Evolutionary conservation across 2,329 filamentous ascomycete species (phyloP), one percentile per base, ranked within the genome.

Genomic region (Aaosphaeria arxii): DNA sequence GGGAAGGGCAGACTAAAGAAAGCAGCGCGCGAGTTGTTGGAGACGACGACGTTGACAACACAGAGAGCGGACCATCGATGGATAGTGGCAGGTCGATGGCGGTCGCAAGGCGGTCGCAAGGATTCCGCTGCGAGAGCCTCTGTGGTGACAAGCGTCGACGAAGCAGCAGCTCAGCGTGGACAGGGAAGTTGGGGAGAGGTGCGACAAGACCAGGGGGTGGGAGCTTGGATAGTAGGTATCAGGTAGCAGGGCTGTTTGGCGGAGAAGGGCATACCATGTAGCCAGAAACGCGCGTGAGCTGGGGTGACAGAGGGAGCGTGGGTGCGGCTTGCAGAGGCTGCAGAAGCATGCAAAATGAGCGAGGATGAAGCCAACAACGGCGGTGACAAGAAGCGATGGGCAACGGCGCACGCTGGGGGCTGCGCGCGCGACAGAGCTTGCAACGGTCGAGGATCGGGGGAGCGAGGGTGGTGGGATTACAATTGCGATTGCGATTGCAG

Each of bases 241-340:
- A n/a, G 33, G 57, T 54, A 59, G 61, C 57, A 63, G 62, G 62
- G 63, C 63, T 53, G 61, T 63, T 69, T 69, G 67, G 65, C 63
- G 55, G 51, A 36, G 62, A 60, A 59, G 62, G 66, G 66, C 69
- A 67, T 72, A 72, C 70, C 70, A 72, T 72, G 70, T 71, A 66
- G 66, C 58, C 61, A 58, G 53, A 54, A 53, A 57, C 57, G 64
- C 62, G 66, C 59, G 52, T 44, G 54, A 55, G 63, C 64, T 66
- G 66, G 68, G 66, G 68, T 66, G 64, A 60, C 50, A 52, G 52
- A 51, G 49, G 50, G 50, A 55, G 59, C 56, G 61, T 62, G 66
- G 62, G 58, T 61, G 66, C 61, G 68, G 64, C 65, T 62, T 65
- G 65, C 66, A 67, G 62, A 61, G 57, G 62, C 58, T 66, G 66